Evolutionary conservation across 345 rosid species (phyloP).

Genomic region (Eucalyptus erythrocorys): DNA sequence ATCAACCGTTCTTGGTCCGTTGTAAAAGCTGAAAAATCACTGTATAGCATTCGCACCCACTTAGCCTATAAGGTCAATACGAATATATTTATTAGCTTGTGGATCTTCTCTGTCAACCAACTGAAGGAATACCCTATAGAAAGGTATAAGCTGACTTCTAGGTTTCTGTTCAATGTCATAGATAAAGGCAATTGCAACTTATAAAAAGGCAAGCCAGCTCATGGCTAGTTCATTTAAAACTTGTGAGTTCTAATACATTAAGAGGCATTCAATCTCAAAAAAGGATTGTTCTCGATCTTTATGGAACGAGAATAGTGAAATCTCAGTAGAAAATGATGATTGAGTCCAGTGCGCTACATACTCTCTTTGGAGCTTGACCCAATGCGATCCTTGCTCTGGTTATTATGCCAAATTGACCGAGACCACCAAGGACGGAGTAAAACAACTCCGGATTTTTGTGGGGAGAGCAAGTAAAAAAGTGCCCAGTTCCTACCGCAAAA

Average conservation of each 20-base stretch:
- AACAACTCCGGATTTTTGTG: conserved; percentile 1
- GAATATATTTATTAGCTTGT: not conserved
- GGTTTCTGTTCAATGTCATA: not conserved
- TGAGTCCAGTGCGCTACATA: not conserved
- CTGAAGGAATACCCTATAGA: not conserved
- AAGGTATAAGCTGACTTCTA: not conserved
- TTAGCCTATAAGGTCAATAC: not conserved
- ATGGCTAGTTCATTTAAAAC: not conserved
- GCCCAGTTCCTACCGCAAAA: not conserved
- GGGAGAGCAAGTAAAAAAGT: not conserved
- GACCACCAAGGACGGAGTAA: conserved; percentile 22
- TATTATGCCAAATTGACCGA: conserved; percentile 36
- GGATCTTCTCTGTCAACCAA: not conserved
- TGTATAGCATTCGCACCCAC: not conserved
- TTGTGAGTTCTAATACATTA: not conserved
- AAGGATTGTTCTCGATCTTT: not conserved
- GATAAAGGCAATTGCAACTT: not conserved
- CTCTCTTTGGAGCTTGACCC: conserved; percentile 15
- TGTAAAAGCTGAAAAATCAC: not conserved
- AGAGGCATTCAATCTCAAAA: not conserved
- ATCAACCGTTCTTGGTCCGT: conserved; percentile 3
- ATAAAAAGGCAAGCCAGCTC: not conserved
- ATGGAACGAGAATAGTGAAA: not conserved
- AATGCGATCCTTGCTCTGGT: conserved; percentile 29
- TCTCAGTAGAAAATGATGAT: not conserved